Evolutionary conservation across 495 filamentous ascomycete species (phyloP).

Genomic region (Penicillium goetzii): DNA sequence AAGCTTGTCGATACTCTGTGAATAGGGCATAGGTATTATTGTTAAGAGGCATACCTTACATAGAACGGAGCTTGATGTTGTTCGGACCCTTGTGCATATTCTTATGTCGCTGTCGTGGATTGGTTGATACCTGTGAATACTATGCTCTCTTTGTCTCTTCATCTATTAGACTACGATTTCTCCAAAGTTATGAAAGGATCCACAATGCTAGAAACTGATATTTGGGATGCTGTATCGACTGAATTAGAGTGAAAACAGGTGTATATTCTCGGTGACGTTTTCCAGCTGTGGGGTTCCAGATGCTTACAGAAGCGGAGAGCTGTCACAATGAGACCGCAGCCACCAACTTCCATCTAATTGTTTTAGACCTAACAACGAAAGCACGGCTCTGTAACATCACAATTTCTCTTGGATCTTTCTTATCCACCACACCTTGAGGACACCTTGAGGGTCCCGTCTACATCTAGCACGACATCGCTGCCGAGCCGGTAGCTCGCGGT

Average conservation of each 20-base stretch:
- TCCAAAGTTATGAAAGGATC: too few relatives aligned
- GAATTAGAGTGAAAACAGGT: neutral
- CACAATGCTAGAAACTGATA: neutral
- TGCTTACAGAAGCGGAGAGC: constrained; percentile 7
- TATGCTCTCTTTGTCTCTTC: neutral
- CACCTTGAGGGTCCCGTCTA: neutral
- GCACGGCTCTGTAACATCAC: neutral
- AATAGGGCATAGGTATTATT: neutral
- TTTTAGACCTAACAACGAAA: too few relatives aligned
- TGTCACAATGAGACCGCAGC: neutral
- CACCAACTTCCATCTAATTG: neutral
- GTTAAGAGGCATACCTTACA: neutral
- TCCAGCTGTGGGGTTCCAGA: constrained; percentile 5
- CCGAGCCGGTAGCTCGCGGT: neutral
- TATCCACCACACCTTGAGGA: neutral
- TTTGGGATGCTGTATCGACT: neutral
- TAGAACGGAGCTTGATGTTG: neutral
- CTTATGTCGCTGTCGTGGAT: neutral
- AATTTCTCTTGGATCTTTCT: neutral
- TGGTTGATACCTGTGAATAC: neutral
- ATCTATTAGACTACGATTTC: neutral
- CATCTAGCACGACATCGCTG: neutral
- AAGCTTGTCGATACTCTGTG: neutral
- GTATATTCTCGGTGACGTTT: neutral
- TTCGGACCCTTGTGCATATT: neutral